These are phyloP conservation scores for Alternaria consortialis DNA, from an alignment of 2,329 filamentous ascomycete genomes.

Conservation along the genomic window DNA sequence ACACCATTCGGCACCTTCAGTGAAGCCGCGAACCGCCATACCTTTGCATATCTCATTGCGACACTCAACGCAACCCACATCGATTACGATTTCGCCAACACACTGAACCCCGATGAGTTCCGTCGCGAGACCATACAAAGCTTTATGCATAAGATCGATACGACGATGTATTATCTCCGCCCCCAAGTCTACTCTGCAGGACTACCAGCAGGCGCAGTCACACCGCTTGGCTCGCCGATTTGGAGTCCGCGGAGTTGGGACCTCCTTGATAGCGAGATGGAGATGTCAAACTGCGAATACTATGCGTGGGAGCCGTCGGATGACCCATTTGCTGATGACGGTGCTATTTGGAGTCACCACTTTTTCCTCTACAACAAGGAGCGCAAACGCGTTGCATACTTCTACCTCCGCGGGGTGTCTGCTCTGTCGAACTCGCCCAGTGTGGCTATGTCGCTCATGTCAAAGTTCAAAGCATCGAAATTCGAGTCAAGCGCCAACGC, in stretches of 20 bases:
- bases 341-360: slow-evolving; percentile 92
- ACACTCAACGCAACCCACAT: slow-evolving; percentile 95
- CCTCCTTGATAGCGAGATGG: slow-evolving; percentile 93
- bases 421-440: slow-evolving; percentile 72
- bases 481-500: slow-evolving; percentile 59
- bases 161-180: slow-evolving; percentile 82
- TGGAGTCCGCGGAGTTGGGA: slow-evolving; percentile 95
- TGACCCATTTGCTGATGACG: slow-evolving; percentile 91
- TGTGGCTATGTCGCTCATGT: slow-evolving; percentile 46
- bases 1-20: slow-evolving; percentile 93
- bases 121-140: slow-evolving; percentile 80
- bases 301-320: slow-evolving; percentile 91
- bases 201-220: slow-evolving; percentile 58
- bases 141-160: slow-evolving; percentile 89
- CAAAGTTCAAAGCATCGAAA: slow-evolving; percentile 54
- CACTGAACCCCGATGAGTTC: slow-evolving; percentile 89
- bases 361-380: slow-evolving; percentile 98
- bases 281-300: slow-evolving; percentile 83
- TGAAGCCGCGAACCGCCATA: slow-evolving; percentile 86
- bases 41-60: slow-evolving; percentile 94
- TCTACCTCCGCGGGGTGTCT: slow-evolving; percentile 89
- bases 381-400: slow-evolving; percentile 90
- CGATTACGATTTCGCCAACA: slow-evolving; percentile 96
- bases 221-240: slow-evolving; percentile 62
- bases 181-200: slow-evolving; percentile 61